Evolutionary conservation across 2,329 filamentous ascomycete genomes (phyloP).

Genomic region (Xylariaceae sp.): DNA sequence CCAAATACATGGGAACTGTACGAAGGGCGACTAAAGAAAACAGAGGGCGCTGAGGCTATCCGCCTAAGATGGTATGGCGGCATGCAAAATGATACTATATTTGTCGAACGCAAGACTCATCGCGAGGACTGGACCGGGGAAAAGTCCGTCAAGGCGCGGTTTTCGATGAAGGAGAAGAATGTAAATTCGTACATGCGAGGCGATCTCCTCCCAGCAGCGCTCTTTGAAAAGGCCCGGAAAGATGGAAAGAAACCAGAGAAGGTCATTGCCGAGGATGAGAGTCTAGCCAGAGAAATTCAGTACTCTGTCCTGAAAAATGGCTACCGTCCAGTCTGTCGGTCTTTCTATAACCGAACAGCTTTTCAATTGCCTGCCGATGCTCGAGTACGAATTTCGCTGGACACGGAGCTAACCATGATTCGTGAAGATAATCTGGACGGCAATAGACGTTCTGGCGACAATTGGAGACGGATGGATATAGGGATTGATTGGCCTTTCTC

Average conservation of each 20-base stretch:
- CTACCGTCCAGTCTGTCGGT: constrained; percentile 83
- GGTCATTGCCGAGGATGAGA: constrained; percentile 86
- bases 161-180: constrained; percentile 93
- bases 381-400: constrained; percentile 90
- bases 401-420: constrained; percentile 92
- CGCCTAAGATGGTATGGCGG: constrained; percentile 96
- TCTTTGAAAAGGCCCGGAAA: constrained; percentile 95
- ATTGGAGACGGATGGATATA: constrained; percentile 97
- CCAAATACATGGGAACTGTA: constrained; percentile 91
- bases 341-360: constrained; percentile 96
- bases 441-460: constrained; percentile 67
- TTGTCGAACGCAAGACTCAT: constrained; percentile 96
- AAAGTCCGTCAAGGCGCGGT: constrained; percentile 97
- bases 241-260: constrained; percentile 92
- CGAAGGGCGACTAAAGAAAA: constrained; percentile 91
- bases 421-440: constrained; percentile 95
- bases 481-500: constrained; percentile 93
- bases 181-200: constrained; percentile 87
- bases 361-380: constrained; percentile 97
- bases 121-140: constrained; percentile 99
- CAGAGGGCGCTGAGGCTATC: constrained; percentile 93
- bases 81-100: constrained; percentile 93
- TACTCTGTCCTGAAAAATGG: constrained; percentile 86
- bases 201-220: constrained; percentile 74
- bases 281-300: constrained; percentile 85